Evolutionary conservation across 345 rosid genomes (phyloP).

Genomic region (Brassica incana): DNA sequence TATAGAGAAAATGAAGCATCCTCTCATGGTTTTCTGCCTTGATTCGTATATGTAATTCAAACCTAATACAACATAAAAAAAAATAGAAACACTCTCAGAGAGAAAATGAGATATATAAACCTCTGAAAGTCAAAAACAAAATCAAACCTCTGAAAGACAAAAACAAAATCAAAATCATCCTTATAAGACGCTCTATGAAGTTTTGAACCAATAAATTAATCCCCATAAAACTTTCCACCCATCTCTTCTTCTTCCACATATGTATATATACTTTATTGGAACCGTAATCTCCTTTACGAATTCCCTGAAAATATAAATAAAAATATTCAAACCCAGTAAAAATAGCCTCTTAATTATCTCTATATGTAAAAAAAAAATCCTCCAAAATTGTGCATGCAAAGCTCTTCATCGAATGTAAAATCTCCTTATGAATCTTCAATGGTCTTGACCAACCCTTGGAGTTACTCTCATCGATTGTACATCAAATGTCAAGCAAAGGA

Average conservation of each 20-base stretch:
- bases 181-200: neutral
- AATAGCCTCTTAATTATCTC: conserved; percentile 7
- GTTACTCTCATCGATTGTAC: neutral
- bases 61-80: neutral
- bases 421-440: conserved; percentile 23
- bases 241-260: conserved; percentile 10
- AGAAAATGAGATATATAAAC: neutral
- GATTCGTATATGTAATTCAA: neutral
- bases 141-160: too few relatives aligned
- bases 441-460: neutral
- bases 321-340: conserved; percentile 1
- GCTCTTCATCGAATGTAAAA: neutral
- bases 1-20: neutral
- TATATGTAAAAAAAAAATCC: conserved; percentile 13
- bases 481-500: conserved; percentile 57
- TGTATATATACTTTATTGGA: conserved; percentile 35
- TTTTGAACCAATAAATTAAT: conserved; percentile 23
- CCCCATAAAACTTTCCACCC: conserved; percentile 7
- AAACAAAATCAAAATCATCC: conserved; percentile 10
- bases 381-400: conserved; percentile 35
- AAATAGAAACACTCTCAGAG: neutral
- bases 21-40: neutral
- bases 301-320: conserved; percentile 1
- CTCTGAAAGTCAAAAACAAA: conserved; percentile 2
- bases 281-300: conserved; percentile 28